Evolutionary conservation across 768 basidiomycete species (phyloP), one percentile per base, ranked within the genome.

Genomic region (Xanthoconium purpureum): DNA sequence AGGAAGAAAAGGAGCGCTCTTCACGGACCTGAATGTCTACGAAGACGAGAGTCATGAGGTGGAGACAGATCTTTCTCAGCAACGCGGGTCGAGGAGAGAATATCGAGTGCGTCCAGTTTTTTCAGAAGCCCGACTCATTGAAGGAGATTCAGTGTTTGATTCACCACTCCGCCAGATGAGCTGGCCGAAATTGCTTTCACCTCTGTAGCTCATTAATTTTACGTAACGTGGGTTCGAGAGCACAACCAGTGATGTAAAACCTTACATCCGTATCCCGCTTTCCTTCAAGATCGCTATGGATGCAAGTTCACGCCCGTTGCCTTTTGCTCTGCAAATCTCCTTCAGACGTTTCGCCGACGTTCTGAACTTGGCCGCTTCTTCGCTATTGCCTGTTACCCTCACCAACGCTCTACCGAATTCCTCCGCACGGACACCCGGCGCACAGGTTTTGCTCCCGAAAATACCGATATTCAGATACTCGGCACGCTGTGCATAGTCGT

Each of bases 361-460:
- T 40, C 24, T 56, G 28, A 54, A 53, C 9, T 40, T 37, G 33
- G 3, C 10, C 5, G 55, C 45, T 37, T 64, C 62, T 29, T 53
- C 33, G 11, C 28, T 43, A 17, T 57, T n/a, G 3, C 48, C 61
- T 20, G 50, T 45, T 6, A 56, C 38, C 24, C 36, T 37, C 36
- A 63, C 37, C 36, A 59, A 29, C 5, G 54, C 61, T n/a, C 14
- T 33, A 2, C 56, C 24, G 3, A 55, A 45, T 30, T 56, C 58
- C 12, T 53, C 46, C 30, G 43, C 55, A 10, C 24, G 29, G 32
- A 52, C 54, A 10, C 30, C 43, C 3, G 58, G 58, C 6, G 24
- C 24, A 24, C 24, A 24, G 24, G 24, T 24, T 24, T 24, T 24
- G 24, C 24, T 24, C 24, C 24, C 24, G 24, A 24, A 24, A 24